Percentiles rank a stretch among this genome's conserved stretches.
These are phyloP conservation scores for Nakazawaea ernobii DNA, from an alignment of 805 yeast species.

Conservation along the genomic window DNA sequence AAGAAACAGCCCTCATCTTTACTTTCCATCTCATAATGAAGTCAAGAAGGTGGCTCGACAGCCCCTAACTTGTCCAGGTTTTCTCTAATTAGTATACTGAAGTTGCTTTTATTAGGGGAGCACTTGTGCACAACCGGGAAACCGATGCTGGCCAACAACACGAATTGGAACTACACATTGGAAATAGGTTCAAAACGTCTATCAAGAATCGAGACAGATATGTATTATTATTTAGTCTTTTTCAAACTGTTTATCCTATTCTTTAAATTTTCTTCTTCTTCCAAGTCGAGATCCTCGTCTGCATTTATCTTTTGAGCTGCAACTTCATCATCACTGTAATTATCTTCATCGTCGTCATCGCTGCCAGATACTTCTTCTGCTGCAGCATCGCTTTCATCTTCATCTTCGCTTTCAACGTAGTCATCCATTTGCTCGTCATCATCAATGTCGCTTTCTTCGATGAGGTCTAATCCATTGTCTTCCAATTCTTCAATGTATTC, in stretches of 20 bases:
- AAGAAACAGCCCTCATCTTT: no score
- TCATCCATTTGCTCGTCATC: constrained; percentile 20
- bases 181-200: no score
- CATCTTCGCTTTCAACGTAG: constrained; percentile 19
- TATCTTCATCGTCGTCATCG: constrained; percentile 36
- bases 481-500: constrained; percentile 69
- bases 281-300: constrained; percentile 13
- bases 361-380: constrained; percentile 51
- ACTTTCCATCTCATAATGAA: no score
- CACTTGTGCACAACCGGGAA: no score
- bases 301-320: constrained; percentile 15
- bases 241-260: constrained; percentile 12
- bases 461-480: constrained; percentile 33
- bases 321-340: constrained; percentile 35
- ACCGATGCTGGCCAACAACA: no score
- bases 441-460: constrained; percentile 17
- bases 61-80: no score
- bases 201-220: not conserved
- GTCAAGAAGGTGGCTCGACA: no score
- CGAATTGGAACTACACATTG: no score
- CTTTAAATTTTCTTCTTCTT: constrained; percentile 14
- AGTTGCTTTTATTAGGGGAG: no score
- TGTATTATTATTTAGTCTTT: not conserved
- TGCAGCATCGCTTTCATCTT: constrained; percentile 4
- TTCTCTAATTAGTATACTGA: no score